Evolutionary conservation across 2,329 filamentous ascomycete genomes (phyloP).

Genomic region (Colletotrichum noveboracense): DNA sequence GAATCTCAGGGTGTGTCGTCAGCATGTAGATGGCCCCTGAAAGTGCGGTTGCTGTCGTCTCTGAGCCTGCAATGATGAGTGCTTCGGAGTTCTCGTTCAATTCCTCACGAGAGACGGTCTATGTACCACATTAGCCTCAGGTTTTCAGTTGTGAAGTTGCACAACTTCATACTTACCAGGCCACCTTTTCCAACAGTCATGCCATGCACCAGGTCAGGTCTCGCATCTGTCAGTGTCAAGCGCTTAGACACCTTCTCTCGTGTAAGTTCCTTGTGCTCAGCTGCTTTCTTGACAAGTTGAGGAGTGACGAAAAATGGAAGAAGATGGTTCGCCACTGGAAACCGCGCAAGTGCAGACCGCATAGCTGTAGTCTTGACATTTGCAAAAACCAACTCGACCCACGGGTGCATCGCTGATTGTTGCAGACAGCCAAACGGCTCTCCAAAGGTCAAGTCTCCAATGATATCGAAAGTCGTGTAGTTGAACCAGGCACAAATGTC

Average conservation of each 20-base stretch:
- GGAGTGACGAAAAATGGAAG: background rate
- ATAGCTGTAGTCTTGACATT: background rate
- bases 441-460: slow-evolving; percentile 32
- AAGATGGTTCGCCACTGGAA: background rate
- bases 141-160: background rate
- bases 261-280: background rate
- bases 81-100: background rate
- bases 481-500: slow-evolving; percentile 25
- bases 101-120: background rate
- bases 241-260: background rate
- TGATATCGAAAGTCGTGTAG: slow-evolving; percentile 32
- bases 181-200: background rate
- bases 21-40: slow-evolving; percentile 45
- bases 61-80: slow-evolving; percentile 41
- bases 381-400: slow-evolving; percentile 17
- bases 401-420: slow-evolving; percentile 26
- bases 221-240: background rate
- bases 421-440: slow-evolving; percentile 30
- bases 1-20: slow-evolving; percentile 28
- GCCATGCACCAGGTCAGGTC: background rate
- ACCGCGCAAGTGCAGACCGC: background rate
- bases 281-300: background rate
- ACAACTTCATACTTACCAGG: background rate
- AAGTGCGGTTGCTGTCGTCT: slow-evolving; percentile 50
- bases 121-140: background rate